Evolutionary conservation across 2,329 filamentous ascomycete species (phyloP).

Genomic region (Celoporthe dispersa): DNA sequence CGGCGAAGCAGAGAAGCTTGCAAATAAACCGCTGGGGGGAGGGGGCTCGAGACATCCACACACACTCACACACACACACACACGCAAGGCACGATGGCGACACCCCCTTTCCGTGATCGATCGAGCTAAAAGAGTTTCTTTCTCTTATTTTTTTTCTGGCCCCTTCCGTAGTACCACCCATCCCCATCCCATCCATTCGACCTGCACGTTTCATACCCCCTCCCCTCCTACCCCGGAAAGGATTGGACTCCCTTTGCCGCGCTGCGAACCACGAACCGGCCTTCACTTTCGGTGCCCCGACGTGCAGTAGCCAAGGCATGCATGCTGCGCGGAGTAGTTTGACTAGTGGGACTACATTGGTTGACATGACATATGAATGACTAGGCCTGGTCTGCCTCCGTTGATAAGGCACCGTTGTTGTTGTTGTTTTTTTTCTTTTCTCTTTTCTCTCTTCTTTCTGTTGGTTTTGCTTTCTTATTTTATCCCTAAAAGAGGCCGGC

Average conservation of each 20-base stretch:
- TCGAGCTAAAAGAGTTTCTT: not conserved
- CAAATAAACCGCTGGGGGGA: not conserved
- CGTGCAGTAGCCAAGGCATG: not conserved
- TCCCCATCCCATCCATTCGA: not conserved
- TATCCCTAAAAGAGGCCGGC: not conserved
- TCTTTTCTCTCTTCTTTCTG: not conserved
- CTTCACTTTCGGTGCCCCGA: not conserved
- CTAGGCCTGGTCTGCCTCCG: not conserved
- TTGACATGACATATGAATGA: not conserved
- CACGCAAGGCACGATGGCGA: not conserved
- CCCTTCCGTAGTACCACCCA: not conserved
- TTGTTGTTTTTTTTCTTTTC: not conserved
- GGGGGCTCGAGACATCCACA: not conserved
- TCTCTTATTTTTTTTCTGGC: not conserved
- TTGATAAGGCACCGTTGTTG: not conserved
- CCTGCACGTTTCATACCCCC: not conserved
- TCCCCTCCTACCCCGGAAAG: not conserved
- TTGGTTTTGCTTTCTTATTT: not conserved
- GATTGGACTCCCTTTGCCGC: not conserved
- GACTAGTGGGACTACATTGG: not conserved
- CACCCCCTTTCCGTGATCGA: not conserved
- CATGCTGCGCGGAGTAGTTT: not conserved
- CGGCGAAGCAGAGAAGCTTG: not conserved
- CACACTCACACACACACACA: too few relatives aligned
- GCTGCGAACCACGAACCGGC: not conserved